Evolutionary conservation across 1,284 basidiomycete species (phyloP).

Genomic region (Filobasidium uniguttulatum): DNA sequence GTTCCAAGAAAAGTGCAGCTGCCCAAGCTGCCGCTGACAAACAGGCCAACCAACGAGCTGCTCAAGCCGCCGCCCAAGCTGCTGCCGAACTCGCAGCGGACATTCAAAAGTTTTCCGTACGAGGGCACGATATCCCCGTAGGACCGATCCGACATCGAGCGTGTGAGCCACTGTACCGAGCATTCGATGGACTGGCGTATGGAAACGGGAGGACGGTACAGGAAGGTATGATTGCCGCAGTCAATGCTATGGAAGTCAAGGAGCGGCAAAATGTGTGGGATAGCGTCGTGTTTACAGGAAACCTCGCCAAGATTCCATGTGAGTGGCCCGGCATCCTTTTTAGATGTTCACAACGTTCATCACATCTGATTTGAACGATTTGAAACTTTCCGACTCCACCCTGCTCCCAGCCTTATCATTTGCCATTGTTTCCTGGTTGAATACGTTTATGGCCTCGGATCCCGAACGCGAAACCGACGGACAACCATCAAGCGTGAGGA

Average conservation of each 20-base stretch:
- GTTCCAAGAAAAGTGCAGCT: slow-evolving; percentile 37
- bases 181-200: slow-evolving; percentile 4
- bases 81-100: slow-evolving; percentile 22
- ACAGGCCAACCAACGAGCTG: slow-evolving; percentile 57
- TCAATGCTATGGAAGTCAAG: slow-evolving; percentile 30
- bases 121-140: slow-evolving; percentile 57
- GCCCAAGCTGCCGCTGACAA: slow-evolving; percentile 46
- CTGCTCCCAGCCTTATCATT: slow-evolving; percentile 34
- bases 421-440: slow-evolving; percentile 60
- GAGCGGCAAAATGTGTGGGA: slow-evolving; percentile 62
- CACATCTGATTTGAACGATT: too few relatives aligned
- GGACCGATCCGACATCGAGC: slow-evolving; percentile 80
- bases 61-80: slow-evolving; percentile 28
- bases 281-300: slow-evolving; percentile 69
- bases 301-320: slow-evolving; percentile 66
- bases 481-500: slow-evolving; percentile 53
- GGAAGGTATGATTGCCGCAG: slow-evolving; percentile 30
- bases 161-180: slow-evolving; percentile 66
- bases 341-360: not conserved
- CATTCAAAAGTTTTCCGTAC: slow-evolving; percentile 43
- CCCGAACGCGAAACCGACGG: slow-evolving; percentile 40
- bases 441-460: slow-evolving; percentile 52
- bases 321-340: slow-evolving; percentile 18
- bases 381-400: not conserved
- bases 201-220: slow-evolving; percentile 44